These are phyloP conservation scores for Paraconiothyrium sp. DNA, from an alignment of 2,329 filamentous ascomycete genomes.

Conservation along the genomic window DNA sequence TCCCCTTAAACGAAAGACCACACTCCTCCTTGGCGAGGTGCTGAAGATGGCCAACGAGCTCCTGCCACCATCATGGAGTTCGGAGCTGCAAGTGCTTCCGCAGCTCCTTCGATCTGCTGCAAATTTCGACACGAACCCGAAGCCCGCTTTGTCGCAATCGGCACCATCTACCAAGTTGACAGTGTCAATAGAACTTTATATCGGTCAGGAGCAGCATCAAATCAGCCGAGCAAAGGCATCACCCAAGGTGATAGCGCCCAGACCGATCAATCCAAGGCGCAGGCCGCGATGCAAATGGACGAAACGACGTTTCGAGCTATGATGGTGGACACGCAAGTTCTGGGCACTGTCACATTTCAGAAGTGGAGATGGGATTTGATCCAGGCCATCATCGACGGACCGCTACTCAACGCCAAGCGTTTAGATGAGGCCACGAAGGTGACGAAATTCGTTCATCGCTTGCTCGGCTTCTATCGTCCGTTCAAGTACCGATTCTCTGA, in stretches of 20 bases:
- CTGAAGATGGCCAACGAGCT: conserved; percentile 88
- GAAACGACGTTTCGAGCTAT: conserved; percentile 70
- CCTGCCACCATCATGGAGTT: conserved; percentile 82
- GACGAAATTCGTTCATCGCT: conserved; percentile 93
- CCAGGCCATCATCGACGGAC: conserved; percentile 88
- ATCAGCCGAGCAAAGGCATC: conserved; percentile 41
- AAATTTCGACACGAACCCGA: conserved; percentile 74
- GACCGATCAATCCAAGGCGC: conserved; percentile 59
- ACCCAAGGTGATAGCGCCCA: conserved; percentile 34
- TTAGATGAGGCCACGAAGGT: conserved; percentile 93
- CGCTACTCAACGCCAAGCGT: conserved; percentile 87
- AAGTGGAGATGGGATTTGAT: conserved; percentile 99
- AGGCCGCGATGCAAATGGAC: conserved; percentile 69
- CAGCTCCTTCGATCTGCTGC: conserved; percentile 82
- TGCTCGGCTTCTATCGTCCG: conserved; percentile 93
- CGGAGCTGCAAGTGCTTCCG: conserved; percentile 85
- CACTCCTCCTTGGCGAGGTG: conserved; percentile 88
- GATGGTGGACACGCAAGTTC: conserved; percentile 81
- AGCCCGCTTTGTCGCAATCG: conserved; percentile 80
- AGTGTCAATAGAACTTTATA: conserved; percentile 95
- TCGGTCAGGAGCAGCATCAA: conserved; percentile 69
- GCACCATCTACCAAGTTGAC: conserved; percentile 97
- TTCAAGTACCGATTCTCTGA: conserved; percentile 97
- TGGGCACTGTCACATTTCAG: conserved; percentile 86
- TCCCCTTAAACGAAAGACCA: conserved; percentile 84